Base-by-base conservation (phyloP, 345 rosid genomes). In the Carallia pectinifolia region DNA sequence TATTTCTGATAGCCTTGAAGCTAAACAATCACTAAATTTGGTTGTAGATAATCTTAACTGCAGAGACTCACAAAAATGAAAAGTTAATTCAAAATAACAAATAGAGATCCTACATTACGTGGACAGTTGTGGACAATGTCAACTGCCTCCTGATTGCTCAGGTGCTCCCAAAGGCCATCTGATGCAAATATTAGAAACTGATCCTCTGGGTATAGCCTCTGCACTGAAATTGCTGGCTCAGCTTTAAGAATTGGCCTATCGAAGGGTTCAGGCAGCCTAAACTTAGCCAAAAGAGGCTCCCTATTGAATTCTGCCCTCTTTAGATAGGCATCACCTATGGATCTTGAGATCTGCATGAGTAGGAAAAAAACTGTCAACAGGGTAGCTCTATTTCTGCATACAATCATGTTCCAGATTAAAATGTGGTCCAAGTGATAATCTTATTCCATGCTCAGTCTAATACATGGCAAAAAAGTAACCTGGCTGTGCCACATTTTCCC, bases 141-240 rank as follows among this genome's bases (percentile, higher is more conserved):
- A 62, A 89, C 97, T 2, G 97, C 97, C 78, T 95, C 97, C 74
- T 92, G 98, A 74, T 92, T 95, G 77, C 86, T 89, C 36, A 95
- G 83, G 81, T 95, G 97, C 77, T 95, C 99, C 99, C 99, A 95
- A 56, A 92, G 81, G 77, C 99, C 97, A 84, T 92, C 98, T 3
- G 99, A 90, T 6, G 98, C 98, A 80, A 92, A 90, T 80, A 92
- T 96, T 65, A 96, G 91, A 83, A 96, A 95, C 71, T 83, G 92
- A 80, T 95, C 96, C 75, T 89, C 89, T 4, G 93, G 94, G 17
- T 61, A 76, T 50, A 96, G 77, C 80, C 82, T 87, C 66, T 88
- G 93, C 74, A 90, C 97, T 17, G 77, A 64, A 76, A 92, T 79
- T 4, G 93, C 61, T 10, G 99, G 99, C 77, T 96, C 98, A 1